phyloP scores from a whole-genome alignment of 2,329 filamentous ascomycete species.

The Xylaria sp. region DNA sequence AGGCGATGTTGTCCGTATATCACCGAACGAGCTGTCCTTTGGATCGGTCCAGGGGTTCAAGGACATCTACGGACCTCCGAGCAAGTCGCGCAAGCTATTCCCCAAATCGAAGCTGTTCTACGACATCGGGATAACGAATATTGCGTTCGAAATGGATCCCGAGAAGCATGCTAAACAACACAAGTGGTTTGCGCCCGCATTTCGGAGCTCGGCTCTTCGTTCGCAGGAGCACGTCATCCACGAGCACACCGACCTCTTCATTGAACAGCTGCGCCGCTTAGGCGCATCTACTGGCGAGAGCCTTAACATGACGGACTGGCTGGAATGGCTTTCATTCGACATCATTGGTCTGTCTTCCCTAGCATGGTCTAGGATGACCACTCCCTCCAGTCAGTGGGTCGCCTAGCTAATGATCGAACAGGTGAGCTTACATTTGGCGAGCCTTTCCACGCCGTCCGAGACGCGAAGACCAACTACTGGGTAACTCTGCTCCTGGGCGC shows the following conservation, averaged over 20 bases:
- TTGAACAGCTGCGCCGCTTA: constrained; percentile 16
- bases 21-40: constrained; percentile 28
- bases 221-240: constrained; percentile 30
- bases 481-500: constrained; percentile 18
- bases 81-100: constrained; percentile 25
- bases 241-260: constrained; percentile 23
- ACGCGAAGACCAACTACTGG: constrained; percentile 18
- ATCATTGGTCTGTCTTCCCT: constrained; percentile 20
- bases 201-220: constrained; percentile 23
- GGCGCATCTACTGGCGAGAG: background rate
- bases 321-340: constrained; percentile 32
- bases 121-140: constrained; percentile 15
- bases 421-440: constrained; percentile 26
- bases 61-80: constrained; percentile 21
- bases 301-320: constrained; percentile 23
- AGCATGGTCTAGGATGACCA: background rate
- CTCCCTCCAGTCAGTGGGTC: background rate
- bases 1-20: constrained; percentile 24
- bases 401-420: constrained; percentile 1
- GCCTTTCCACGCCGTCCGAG: constrained; percentile 20
- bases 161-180: constrained; percentile 25
- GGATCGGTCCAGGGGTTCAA: constrained; percentile 11
- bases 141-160: constrained; percentile 24
- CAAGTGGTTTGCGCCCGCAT: constrained; percentile 25
- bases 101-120: constrained; percentile 22